Evolutionary conservation across 192 early-diverging fungal species (phyloP), one percentile per base, ranked within the genome.

Genomic region (Glomus cerebriforme): DNA sequence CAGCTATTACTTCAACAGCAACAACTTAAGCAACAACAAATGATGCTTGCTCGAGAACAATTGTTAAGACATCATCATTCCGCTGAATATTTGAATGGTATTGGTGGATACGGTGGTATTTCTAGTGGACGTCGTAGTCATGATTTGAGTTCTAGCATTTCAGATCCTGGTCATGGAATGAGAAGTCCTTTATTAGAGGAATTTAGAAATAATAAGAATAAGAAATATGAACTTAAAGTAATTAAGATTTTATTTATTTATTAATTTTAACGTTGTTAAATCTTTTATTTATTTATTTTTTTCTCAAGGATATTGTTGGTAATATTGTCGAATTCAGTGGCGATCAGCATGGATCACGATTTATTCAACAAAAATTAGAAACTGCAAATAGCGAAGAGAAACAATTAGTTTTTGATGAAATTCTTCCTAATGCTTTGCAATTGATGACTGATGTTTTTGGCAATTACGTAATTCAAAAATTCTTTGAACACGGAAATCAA

Each of bases 391-490:
- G 87, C 39, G 98, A 98, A 49, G 98, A 99, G 78, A 98, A 98
- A 86, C 93, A 98, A 85, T 86, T 96, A 65, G 97, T 99, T 62
- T 99, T 99, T 88, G 94, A 95, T 29, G 98, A 99, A 82, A 94
- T 99, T 60, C 85, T 95, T 75, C 96, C 96, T 7, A 92, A 93
- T 74, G 92, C 95, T 0, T 86, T 96, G 64, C 95, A 97, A 79
- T 85, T 99, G 69, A 99, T 98, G 96, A 97, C 96, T 7, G 98
- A 99, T 79, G 98, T 99, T 0, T 99, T 99, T 93, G 98, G 98
- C 59, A 99, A 99, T 90, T 99, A 99, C 81, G 98, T 99, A 68
- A 94, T 99, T 68, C 98, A 99, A 87, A 99, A 98, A 86, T 97
- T 99, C 84, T 99, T 99, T 88, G 98, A 99, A 86, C 96, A 99